Conservation (phyloP, 169 alveolate species). For the Cystoisospora suis region DNA sequence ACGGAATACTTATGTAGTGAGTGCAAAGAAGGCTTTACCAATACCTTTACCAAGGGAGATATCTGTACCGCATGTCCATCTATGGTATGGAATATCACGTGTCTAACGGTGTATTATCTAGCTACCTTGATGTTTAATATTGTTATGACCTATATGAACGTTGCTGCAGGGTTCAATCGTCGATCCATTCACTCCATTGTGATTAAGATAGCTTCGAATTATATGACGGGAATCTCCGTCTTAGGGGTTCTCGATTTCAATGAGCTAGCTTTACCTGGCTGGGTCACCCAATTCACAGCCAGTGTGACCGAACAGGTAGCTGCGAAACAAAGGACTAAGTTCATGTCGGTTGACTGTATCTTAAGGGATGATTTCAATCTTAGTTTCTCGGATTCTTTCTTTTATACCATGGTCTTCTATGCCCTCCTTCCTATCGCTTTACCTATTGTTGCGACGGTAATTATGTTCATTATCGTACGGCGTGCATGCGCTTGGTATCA, state of each 20-base stretch:
- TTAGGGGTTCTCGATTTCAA: constrained; percentile 74
- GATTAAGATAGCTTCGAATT: constrained; percentile 84
- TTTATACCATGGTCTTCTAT: constrained; percentile 76
- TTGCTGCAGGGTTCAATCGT: constrained; percentile 84
- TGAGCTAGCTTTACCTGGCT: constrained; percentile 71
- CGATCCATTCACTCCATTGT: constrained; percentile 86
- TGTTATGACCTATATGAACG: constrained; percentile 82
- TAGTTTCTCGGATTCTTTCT: constrained; percentile 78
- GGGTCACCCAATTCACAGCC: constrained; percentile 68
- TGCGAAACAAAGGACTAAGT: constrained; percentile 41
- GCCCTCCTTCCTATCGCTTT: constrained; percentile 76
- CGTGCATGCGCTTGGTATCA: constrained; percentile 60
- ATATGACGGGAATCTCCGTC: constrained; percentile 79
- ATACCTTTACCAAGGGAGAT: constrained; percentile 75
- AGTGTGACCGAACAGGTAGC: constrained; percentile 47
- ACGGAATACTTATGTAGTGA: constrained; percentile 82
- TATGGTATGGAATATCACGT: constrained; percentile 64
- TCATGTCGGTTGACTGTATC: constrained; percentile 80
- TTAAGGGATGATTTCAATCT: constrained; percentile 73
- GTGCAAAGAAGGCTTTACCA: constrained; percentile 82
- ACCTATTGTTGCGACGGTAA: constrained; percentile 71
- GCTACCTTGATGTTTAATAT: constrained; percentile 77
- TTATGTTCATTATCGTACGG: constrained; percentile 74
- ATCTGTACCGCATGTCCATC: constrained; percentile 79
- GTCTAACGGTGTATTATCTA: constrained; percentile 70